Conservation (phyloP, 768 basidiomycete species). For the Rhodotorula taiwanensis region DNA sequence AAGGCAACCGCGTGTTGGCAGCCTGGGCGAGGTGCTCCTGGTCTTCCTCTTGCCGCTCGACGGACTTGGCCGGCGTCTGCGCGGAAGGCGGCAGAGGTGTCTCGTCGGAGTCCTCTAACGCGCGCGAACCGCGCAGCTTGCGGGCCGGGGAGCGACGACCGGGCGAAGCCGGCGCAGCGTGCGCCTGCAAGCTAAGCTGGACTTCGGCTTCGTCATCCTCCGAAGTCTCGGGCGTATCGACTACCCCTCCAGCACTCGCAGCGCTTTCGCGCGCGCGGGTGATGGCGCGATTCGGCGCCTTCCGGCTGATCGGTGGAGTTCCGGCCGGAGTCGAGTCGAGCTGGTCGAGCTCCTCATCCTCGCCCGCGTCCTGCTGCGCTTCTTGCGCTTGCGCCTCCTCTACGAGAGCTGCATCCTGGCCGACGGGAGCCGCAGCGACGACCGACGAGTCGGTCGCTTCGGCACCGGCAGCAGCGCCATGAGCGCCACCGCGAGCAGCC, state of each 20-base stretch:
- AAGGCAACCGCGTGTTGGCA: slow-evolving; percentile 5
- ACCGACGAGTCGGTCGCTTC: not conserved
- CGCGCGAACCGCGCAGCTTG: not conserved
- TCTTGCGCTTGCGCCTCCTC: not conserved
- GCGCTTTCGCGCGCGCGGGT: not conserved
- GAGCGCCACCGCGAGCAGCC: too few species aligned
- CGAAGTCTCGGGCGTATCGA: not conserved
- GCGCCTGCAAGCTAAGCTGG: not conserved
- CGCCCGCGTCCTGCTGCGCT: not conserved
- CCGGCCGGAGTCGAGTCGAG: slow-evolving; percentile 3
- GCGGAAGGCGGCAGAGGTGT: not conserved
- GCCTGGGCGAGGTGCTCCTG: not conserved
- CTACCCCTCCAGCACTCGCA: not conserved
- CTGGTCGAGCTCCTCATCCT: slow-evolving; percentile 8
- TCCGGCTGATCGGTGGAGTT: too few species aligned
- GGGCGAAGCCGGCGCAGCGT: not conserved
- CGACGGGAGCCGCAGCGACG: too few species aligned
- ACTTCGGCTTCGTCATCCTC: not conserved
- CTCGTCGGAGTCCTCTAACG: not conserved
- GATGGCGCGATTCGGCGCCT: not conserved
- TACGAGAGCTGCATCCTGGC: not conserved
- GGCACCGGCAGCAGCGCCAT: too few species aligned
- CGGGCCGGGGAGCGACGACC: not conserved
- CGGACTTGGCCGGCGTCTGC: not conserved
- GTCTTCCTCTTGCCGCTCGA: not conserved